These are phyloP conservation scores for Madurella fahalii DNA, from an alignment of 2,329 filamentous ascomycete species.

Conservation along the genomic window DNA sequence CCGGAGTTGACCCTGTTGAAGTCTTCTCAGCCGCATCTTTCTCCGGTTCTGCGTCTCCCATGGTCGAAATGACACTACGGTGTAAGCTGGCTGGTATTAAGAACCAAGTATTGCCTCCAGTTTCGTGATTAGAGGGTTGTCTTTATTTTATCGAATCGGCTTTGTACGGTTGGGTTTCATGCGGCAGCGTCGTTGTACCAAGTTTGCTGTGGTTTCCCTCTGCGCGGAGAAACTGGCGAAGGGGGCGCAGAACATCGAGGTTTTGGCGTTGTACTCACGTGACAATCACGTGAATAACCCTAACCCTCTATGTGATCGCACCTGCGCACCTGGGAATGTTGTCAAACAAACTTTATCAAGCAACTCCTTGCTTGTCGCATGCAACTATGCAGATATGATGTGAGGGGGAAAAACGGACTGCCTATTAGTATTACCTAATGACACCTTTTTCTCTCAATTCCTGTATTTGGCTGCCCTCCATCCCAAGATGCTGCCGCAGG, in stretches of 20 bases:
- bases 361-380: too few relatives aligned
- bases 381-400: too few relatives aligned
- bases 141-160: too few relatives aligned
- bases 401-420: too few relatives aligned
- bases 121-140: neutral
- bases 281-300: constrained; percentile 10
- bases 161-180: too few relatives aligned
- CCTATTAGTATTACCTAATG: constrained; percentile 43
- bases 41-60: neutral
- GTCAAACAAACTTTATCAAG: too few relatives aligned
- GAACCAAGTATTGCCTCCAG: neutral
- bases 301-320: constrained; percentile 3
- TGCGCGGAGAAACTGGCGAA: neutral
- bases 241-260: too few relatives aligned
- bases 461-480: constrained; percentile 56
- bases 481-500: constrained; percentile 58
- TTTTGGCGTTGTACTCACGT: neutral
- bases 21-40: neutral
- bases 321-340: neutral
- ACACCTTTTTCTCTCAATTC: constrained; percentile 63
- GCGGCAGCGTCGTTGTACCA: neutral
- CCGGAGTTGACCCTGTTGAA: neutral
- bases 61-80: neutral
- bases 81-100: neutral
- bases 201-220: neutral